Conservation (phyloP, 352 stramenopile species). For the Blastocystis sp. region DNA sequence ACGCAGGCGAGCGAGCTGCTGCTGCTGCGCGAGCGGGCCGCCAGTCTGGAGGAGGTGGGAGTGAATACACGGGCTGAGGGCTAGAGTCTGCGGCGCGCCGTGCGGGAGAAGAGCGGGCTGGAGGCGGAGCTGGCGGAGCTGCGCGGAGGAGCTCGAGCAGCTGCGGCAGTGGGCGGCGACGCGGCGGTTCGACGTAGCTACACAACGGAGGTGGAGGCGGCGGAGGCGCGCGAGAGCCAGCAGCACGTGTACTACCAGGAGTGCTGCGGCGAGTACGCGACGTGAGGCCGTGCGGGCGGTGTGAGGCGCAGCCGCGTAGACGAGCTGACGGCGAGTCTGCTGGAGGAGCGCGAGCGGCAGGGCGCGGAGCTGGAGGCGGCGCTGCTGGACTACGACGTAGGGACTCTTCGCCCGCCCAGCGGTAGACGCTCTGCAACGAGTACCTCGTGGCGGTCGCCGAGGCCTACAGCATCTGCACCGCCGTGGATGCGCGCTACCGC, state of each 20-base stretch:
- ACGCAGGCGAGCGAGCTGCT: neutral
- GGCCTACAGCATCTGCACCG: neutral
- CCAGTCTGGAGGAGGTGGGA: neutral
- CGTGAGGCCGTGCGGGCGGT: neutral
- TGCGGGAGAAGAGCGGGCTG: neutral
- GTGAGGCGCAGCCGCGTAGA: neutral
- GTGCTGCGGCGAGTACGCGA: neutral
- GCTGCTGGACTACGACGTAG: neutral
- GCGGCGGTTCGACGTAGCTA: neutral
- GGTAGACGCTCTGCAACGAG: neutral
- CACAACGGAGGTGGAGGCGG: neutral
- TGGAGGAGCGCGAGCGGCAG: neutral
- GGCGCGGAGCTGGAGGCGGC: neutral
- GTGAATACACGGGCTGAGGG: neutral
- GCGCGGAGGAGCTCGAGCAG: neutral
- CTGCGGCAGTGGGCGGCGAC: neutral
- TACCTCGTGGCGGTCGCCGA: neutral
- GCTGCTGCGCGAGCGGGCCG: neutral
- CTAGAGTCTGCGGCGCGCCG: neutral
- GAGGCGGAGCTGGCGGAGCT: neutral
- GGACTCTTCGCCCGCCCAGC: neutral
- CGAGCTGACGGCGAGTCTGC: neutral
- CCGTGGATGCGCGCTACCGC: neutral
- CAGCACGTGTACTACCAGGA: neutral
- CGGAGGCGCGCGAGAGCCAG: neutral